Base-by-base conservation (phyloP, 768 basidiomycete species). In the Suillus paluster region DNA sequence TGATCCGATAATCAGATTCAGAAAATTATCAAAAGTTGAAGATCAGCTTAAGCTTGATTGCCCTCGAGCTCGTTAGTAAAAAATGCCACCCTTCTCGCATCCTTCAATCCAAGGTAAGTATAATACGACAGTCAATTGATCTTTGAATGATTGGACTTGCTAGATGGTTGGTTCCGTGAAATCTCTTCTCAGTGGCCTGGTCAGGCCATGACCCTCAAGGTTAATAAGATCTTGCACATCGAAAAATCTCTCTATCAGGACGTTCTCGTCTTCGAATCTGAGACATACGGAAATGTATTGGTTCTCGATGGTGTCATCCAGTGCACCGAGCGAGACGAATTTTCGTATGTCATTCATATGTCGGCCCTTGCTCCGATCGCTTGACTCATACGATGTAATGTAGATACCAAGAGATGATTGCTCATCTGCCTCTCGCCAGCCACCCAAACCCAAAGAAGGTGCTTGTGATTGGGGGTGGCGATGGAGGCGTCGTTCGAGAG, bases 391-490 rank as follows among this genome's bases (percentile, higher is more conserved):
- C 17, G 44, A 57, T 58, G 19, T 38, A n/a, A 25, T 52, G 48
- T 69, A 97, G 95, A 12, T 98, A 99, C 78, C 95, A 98, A 72
- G 97, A 99, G 80, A 97, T 99, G 97, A 99, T 99, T 71, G 85
- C 97, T 6, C 97, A 99, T 79, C 79, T 99, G 58, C 97, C 97
- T n/a, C 83, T 99, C 65, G 89, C 94, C 14, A 94, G 89, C 63
- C 97, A 99, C 77, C 97, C 97, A 25, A 92, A 97, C 81, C 97
- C 97, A 1, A 91, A 92, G 78, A 89, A 90, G 70, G 97, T 99
- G 19, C 88, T 99, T 38, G 97, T 99, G 61, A 96, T 99, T 63
- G 97, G 97, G 54, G 97, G 97, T 55, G 97, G 97, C 33, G 97
- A 99, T 75, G 97, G 97, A 46, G 97, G 97, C 67, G 97, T 99